phyloP scores from a whole-genome alignment of 768 basidiomycete species.

The Hygrophorus russula region DNA sequence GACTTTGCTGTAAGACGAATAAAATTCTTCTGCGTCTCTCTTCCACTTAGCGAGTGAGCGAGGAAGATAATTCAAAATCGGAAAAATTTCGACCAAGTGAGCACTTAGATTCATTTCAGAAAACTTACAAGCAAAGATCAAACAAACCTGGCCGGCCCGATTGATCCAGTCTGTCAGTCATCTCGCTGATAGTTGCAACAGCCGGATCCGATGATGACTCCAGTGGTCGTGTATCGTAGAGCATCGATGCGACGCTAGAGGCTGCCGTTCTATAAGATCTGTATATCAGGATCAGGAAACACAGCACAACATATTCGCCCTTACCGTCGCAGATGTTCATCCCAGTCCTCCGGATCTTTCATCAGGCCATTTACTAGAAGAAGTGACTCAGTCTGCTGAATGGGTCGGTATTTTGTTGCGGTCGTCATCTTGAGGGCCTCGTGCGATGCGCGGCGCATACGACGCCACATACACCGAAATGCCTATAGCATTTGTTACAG shows the following conservation, averaged over 20 bases:
- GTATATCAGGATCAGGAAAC: background rate
- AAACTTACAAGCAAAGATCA: constrained; percentile 25
- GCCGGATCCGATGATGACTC: constrained; percentile 8
- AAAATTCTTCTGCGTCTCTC: no score
- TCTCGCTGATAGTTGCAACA: constrained; percentile 9
- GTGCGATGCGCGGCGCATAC: no score
- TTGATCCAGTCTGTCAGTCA: constrained; percentile 16
- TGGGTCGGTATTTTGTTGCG: constrained; percentile 4
- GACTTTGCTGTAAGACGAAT: no score
- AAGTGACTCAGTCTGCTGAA: constrained; percentile 8
- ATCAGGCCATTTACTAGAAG: constrained; percentile 4
- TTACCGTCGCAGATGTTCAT: constrained; percentile 9
- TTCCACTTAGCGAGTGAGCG: no score
- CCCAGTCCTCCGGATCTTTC: constrained; percentile 8
- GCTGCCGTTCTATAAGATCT: no score
- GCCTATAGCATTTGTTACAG: constrained; percentile 4
- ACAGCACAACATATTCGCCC: background rate
- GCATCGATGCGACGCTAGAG: constrained; percentile 5
- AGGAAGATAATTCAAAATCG: no score
- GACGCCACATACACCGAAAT: no score
- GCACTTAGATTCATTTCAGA: constrained; percentile 19
- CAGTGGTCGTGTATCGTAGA: constrained; percentile 11
- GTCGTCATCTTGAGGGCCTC: no score
- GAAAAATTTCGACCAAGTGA: no score
- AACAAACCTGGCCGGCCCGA: constrained; percentile 24